Percentiles rank a stretch among this genome's conserved stretches.
Conservation (phyloP, 441 rosid genomes). For the Metrosideros polymorpha region DNA sequence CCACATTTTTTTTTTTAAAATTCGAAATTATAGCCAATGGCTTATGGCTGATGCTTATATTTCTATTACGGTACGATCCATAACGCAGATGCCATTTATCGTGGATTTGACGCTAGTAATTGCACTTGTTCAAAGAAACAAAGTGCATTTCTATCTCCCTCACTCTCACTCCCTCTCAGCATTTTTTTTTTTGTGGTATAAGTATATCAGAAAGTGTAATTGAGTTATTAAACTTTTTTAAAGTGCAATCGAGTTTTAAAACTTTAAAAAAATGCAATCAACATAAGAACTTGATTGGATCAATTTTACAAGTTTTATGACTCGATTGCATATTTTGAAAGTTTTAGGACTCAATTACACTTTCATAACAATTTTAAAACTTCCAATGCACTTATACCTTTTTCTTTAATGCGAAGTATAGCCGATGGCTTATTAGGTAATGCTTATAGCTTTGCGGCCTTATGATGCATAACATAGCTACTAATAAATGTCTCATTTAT, state of each 20-base stretch:
- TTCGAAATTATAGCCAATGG: neutral
- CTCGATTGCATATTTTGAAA: no score
- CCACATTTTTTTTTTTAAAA: neutral
- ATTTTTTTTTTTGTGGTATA: no score
- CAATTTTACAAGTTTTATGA: no score
- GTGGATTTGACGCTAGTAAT: neutral
- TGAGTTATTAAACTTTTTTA: no score
- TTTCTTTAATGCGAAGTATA: neutral
- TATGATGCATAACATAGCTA: neutral
- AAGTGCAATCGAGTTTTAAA: no score
- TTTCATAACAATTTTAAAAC: no score
- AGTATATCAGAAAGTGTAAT: no score
- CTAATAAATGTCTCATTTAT: accelerated
- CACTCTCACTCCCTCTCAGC: neutral
- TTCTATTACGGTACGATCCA: neutral
- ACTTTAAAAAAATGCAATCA: no score
- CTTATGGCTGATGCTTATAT: neutral
- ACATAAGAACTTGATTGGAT: no score
- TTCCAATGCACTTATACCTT: no score
- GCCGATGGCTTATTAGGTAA: neutral
- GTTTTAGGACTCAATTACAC: no score
- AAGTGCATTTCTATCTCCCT: neutral
- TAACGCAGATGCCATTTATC: accelerated
- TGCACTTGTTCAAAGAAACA: accelerated
- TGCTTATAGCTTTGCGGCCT: neutral